Base-by-base conservation (phyloP, 371 early-diverging fungal genomes). In the Chytridium lagenaria region DNA sequence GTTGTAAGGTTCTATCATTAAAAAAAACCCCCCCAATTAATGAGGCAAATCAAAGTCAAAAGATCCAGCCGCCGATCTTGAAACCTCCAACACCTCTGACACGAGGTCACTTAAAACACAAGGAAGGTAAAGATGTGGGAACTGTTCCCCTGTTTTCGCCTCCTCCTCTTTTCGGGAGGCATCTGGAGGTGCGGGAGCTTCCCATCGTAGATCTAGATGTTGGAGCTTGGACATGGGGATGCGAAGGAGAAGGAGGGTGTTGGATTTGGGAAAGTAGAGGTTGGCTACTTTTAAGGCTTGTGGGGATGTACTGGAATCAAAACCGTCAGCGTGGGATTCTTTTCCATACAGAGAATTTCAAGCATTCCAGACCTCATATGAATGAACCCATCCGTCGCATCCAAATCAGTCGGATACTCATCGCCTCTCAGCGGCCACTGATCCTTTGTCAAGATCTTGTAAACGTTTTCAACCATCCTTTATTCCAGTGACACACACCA, bases 181-280 rank as follows among this genome's bases (percentile, higher is more conserved):
- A 68, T 38, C 49, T 75, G 34, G 31, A 28, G n/a, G 68, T 33
- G 34, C 28, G 22, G 68, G 36, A 31, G 52, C 44, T 39, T 50
- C 55, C 23, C 52, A 51, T 61, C 44, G 37, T 50, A 26, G 28
- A 61, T 40, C 59, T 57, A 51, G 40, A 31, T 38, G 34, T 28
- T 76, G 15, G 75, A 31, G 86, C 85, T 57, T 87, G 86, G 77
- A 90, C 90, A 37, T 10, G 15, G 63, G 38, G 36, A 63, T 3
- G 5, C 38, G 31, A 16, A 63, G 63, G 7, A 63, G 5, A 34
- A 63, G 5, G 3, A 63, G 23, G 5, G 2, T 22, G 31, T 2
- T 5, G 3, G 2, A 2, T 3, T 3, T 12, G 36, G 63, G 33
- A 34, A 63, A 63, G 63, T 31, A 63, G 36, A 3, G 19, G 63